A percentile compares a stretch with the other conserved stretches of the same genome.
Evolutionary conservation across 345 rosid genomes (phyloP).

Genomic region (Conringia planisiliqua): DNA sequence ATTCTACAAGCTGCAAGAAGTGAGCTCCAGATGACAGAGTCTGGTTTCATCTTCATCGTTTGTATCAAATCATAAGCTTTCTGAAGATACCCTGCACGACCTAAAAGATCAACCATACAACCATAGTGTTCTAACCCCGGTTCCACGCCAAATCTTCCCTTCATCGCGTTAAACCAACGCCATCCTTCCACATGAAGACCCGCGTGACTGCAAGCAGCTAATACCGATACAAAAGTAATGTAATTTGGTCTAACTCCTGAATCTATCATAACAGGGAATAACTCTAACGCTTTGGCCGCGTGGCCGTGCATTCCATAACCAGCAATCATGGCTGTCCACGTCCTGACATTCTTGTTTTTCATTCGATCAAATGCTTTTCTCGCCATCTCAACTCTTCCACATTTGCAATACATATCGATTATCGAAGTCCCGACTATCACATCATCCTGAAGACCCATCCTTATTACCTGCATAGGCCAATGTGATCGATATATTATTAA

Average conservation of each 20-base stretch:
- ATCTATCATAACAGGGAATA: slow-evolving; percentile 62
- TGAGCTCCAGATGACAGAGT: slow-evolving; percentile 77
- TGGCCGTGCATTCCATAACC: slow-evolving; percentile 89
- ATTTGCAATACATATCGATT: slow-evolving; percentile 87
- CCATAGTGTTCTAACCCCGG: slow-evolving; percentile 87
- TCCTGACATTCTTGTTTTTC: slow-evolving; percentile 70
- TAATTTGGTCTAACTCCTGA: slow-evolving; percentile 67
- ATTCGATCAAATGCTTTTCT: slow-evolving; percentile 58
- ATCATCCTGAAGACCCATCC: slow-evolving; percentile 62
- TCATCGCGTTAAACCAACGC: slow-evolving; percentile 76
- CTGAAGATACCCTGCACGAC: slow-evolving; percentile 67
- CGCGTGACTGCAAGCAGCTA: slow-evolving; percentile 81
- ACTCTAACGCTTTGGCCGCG: slow-evolving; percentile 66
- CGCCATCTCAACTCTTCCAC: slow-evolving; percentile 68
- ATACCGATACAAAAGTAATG: slow-evolving; percentile 74
- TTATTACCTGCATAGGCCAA: slow-evolving; percentile 56
- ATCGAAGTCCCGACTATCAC: slow-evolving; percentile 69
- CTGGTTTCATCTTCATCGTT: slow-evolving; percentile 75
- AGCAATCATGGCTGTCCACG: slow-evolving; percentile 86
- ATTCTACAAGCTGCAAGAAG: slow-evolving; percentile 86
- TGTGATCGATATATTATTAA: too few species aligned
- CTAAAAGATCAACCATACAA: slow-evolving; percentile 93
- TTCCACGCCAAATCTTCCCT: slow-evolving; percentile 46
- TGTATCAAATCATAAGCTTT: slow-evolving; percentile 65
- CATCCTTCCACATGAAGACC: slow-evolving; percentile 77